phyloP scores from a whole-genome alignment of 2,329 filamentous ascomycete species.

The Clarireedia hainanense region DNA sequence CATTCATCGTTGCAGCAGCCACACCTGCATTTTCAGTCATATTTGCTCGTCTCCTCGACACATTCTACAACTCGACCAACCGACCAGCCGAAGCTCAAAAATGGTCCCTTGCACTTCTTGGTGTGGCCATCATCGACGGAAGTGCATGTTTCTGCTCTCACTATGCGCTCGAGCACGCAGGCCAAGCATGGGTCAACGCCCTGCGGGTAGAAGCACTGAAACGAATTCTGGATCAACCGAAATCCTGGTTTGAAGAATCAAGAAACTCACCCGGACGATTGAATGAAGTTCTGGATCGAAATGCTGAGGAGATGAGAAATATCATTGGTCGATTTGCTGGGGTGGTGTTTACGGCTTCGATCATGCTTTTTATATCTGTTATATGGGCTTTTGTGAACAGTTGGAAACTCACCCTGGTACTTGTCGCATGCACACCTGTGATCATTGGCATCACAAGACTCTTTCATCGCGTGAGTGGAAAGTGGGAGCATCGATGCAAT shows the following conservation, averaged over 20 bases:
- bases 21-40: constrained; percentile 63
- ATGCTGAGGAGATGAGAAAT: constrained; percentile 81
- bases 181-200: constrained; percentile 68
- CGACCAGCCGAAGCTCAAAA: constrained; percentile 23
- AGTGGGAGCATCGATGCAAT: constrained; percentile 66
- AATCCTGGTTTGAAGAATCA: constrained; percentile 67
- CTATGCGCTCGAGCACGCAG: constrained; percentile 63
- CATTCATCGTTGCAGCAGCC: constrained; percentile 20
- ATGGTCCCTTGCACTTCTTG: constrained; percentile 65
- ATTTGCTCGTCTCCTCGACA: constrained; percentile 63
- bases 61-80: constrained; percentile 49
- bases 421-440: constrained; percentile 59
- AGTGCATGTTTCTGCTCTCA: constrained; percentile 56
- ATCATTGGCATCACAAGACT: constrained; percentile 57
- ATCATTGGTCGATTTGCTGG: constrained; percentile 72
- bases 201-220: constrained; percentile 61
- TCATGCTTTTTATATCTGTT: constrained; percentile 63
- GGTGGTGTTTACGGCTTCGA: constrained; percentile 54
- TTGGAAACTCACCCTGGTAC: constrained; percentile 76
- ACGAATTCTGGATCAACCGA: constrained; percentile 67
- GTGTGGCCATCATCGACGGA: constrained; percentile 60
- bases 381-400: constrained; percentile 66
- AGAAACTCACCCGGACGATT: constrained; percentile 57
- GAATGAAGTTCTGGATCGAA: constrained; percentile 66
- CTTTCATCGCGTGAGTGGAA: constrained; percentile 57